These are phyloP conservation scores for Penicillium sp. DNA, from an alignment of 2,329 filamentous ascomycete genomes.

Conservation along the genomic window DNA sequence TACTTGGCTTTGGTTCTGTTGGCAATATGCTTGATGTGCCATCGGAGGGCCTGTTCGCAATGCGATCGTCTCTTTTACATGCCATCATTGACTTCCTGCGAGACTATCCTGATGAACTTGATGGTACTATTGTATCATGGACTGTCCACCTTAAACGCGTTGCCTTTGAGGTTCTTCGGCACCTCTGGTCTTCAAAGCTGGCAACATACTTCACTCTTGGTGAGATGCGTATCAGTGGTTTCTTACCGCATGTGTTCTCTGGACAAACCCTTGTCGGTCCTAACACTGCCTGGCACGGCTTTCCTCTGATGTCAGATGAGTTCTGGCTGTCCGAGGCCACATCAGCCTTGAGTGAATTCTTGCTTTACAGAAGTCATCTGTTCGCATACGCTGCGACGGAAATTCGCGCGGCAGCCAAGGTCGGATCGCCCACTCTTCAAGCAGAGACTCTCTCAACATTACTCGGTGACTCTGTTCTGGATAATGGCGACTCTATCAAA, in stretches of 20 bases:
- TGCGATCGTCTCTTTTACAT: slow-evolving; percentile 78
- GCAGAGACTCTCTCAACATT: slow-evolving; percentile 66
- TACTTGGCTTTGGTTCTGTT: slow-evolving; percentile 83
- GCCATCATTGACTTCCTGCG: slow-evolving; percentile 71
- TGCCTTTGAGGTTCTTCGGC: slow-evolving; percentile 70
- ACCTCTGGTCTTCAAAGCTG: slow-evolving; percentile 80
- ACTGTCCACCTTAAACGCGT: slow-evolving; percentile 68
- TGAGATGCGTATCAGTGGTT: slow-evolving; percentile 76
- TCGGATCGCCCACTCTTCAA: slow-evolving; percentile 69
- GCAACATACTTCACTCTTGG: slow-evolving; percentile 73
- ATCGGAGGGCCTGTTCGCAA: slow-evolving; percentile 68
- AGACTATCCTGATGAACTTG: slow-evolving; percentile 65
- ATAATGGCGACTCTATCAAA: slow-evolving; percentile 64
- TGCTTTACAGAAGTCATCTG: slow-evolving; percentile 72
- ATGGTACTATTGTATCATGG: slow-evolving; percentile 64
- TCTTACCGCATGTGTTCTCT: slow-evolving; percentile 75
- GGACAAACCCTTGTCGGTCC: slow-evolving; percentile 70
- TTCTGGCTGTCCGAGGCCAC: slow-evolving; percentile 71
- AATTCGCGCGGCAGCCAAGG: slow-evolving; percentile 72
- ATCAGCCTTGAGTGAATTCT: slow-evolving; percentile 71
- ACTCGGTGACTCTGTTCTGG: slow-evolving; percentile 68
- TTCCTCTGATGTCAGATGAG: slow-evolving; percentile 58
- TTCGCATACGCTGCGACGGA: slow-evolving; percentile 86
- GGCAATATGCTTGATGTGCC: slow-evolving; percentile 69
- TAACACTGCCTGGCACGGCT: slow-evolving; percentile 71